Base-by-base conservation (phyloP, 2,329 filamentous ascomycete genomes). In the Gaeumannomyces sp. region DNA sequence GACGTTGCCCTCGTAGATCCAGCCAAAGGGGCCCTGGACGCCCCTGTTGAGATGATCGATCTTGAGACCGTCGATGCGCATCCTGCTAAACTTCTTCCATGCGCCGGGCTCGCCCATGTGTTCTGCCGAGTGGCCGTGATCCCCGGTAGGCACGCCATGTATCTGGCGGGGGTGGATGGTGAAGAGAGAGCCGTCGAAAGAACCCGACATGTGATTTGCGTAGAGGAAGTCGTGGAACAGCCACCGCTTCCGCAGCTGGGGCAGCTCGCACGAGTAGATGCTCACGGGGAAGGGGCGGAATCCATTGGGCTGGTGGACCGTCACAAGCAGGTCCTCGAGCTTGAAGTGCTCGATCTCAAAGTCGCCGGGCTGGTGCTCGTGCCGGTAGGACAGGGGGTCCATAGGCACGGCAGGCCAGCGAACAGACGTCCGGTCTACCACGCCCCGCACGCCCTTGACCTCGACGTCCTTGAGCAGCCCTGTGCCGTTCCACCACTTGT, bases 401-500 rank as follows among this genome's bases (percentile, higher is more conserved):
- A 90, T 78, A 63, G 85, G 81, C 61, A 89, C 87, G 45, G 81
- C 82, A 6, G 84, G 81, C 84, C 91, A 95, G 65, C 82, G 79
- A 2, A 99, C 90, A 60, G 88, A 90, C 0, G 93, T 97, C 66
- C 95, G 86, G 76, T 99, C 95, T 59, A 99, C 84, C 6, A 98
- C 92, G 28, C 95, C 95, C 66, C 95, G 86, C 35, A 99, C 91
- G 5, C 95, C 95, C 73, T 93, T 95, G 63, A 99, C 89, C 73
- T 97, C 93, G 58, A 99, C 95, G 73, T 98, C 92, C 70, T 91
- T 89, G 11, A 99, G 80, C 7, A 96, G 83, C 0, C 95, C 95
- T 75, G 94, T 97, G 28, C 95, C 94, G 71, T 97, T 98, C 86
- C 96, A 96, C 95, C 95, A 99, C 74, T 97, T 98, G n/a, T 93